Evolutionary conservation across 441 rosid genomes (phyloP).

Genomic region (Brassica balearica): DNA sequence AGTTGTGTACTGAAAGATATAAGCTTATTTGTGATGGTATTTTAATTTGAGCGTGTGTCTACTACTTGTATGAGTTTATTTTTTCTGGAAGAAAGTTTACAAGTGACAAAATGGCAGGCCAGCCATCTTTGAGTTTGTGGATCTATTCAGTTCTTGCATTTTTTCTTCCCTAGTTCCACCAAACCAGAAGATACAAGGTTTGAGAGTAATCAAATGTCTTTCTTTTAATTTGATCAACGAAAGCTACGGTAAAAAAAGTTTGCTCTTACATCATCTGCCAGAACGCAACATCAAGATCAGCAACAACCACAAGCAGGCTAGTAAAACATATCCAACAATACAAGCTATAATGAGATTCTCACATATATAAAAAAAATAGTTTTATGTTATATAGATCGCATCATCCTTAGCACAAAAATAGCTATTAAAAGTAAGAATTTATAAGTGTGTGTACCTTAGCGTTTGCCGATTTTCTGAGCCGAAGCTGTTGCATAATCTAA

Average conservation of each 20-base stretch:
- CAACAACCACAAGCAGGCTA: not conserved
- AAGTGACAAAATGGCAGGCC: conserved; percentile 71
- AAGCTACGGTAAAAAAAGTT: not conserved
- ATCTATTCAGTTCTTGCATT: conserved; percentile 61
- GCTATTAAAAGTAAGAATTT: not conserved
- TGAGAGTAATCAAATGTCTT: not conserved
- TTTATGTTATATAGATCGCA: not conserved
- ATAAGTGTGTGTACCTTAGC: not conserved
- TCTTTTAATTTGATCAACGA: not conserved
- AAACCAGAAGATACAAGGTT: not conserved
- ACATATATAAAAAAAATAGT: not conserved
- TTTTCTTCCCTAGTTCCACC: conserved; percentile 57
- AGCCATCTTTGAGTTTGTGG: conserved; percentile 64
- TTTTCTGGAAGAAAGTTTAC: conserved; percentile 67
- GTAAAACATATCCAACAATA: not conserved
- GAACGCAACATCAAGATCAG: conserved; percentile 6
- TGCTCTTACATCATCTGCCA: conserved; percentile 34
- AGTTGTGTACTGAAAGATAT: not conserved
- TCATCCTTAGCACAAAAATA: not conserved
- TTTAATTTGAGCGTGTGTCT: not conserved
- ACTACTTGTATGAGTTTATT: conserved; percentile 58
- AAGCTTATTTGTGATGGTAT: not conserved
- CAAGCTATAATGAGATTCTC: not conserved
- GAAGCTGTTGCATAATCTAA: not conserved
- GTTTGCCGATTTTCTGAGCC: not conserved